Base-by-base conservation (phyloP, 202 grass and related monocot species). In the Schoenoplectus tabernaemontani region DNA sequence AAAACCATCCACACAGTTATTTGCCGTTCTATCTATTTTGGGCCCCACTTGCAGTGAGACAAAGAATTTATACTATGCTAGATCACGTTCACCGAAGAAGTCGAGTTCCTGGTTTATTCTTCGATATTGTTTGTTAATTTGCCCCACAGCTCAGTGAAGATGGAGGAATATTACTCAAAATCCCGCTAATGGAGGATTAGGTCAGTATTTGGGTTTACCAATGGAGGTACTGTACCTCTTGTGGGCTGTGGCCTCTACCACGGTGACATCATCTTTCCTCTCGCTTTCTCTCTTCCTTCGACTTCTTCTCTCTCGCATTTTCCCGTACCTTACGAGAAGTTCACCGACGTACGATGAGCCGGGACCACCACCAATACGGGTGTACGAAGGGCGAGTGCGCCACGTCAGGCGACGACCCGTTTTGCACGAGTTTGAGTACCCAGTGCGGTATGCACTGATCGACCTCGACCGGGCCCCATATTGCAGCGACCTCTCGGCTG, bases 371-470 rank as follows among this genome's bases (percentile, higher is more conserved):
- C 59, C 81, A 7, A 59, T 77, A 54, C 66, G 70, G 51, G 82
- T 98, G n/a, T 92, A 98, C 86, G 83, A 95, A 63, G 96, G 96
- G 50, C 81, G n/a, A 17, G 85, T 95, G 83, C 78, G 79, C 82
- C 96, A 98, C 75, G 82, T 82, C 11, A 81, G 89, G 57, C 78
- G 78, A 22, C 89, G 86, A 1, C 89, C 91, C 36, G 96, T 85
- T 71, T 56, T 78, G 53, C 90, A 98, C 72, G 78, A 83, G 57
- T 98, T 42, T n/a, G 88, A 89, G 43, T 98, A 95, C 79, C 70
- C 88, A 67, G 86, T 92, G 62, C 86, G 88, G 17, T 95, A 95
- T 62, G 92, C 90, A 9, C 88, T 95, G 48, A 9, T 98, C 34
- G 90, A 98, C 78, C 87, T 98, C 58, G 95, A 95, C 56, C 76